Base-by-base conservation (phyloP, 2,329 filamentous ascomycete species). In the Neofusicoccum sp. region DNA sequence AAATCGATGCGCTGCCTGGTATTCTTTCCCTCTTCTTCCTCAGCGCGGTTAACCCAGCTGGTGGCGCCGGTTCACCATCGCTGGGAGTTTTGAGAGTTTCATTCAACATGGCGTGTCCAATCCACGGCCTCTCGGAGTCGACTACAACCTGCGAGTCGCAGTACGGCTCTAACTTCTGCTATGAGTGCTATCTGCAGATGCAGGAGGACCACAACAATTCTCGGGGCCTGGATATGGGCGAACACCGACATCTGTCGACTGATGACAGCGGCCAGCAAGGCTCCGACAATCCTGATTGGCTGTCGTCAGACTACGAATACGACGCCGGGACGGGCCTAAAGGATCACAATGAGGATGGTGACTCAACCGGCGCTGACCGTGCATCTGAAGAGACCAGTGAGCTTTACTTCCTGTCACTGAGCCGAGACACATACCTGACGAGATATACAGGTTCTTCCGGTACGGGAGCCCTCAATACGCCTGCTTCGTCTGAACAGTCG, bases 21-120 rank as follows among this genome's bases (percentile, higher is more conserved):
- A 22, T 33, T 45, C 22, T 56, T 56, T 6, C 49, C 61, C 16
- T 56, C 33, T 45, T 56, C 41, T 29, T 54, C 33, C 14, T 52
- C 56, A 44, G 47, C 34, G 14, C 61, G 61, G 41, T 43, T 54
- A 50, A 48, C 31, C 34, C 61, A 56, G 6, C 33, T 62, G 28
- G 61, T 62, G 61, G 61, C 61, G 16, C 61, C 50, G 3, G 61
- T 62, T 34, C 61, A 62, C 50, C 61, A 62, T 37, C 61, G 61
- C n/a, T 62, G 61, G 61, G 47, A 62, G 48, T 54, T 54, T 47
- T 62, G 59, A 52, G 48, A 28, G 39, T 31, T 29, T n/a, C 37
- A 11, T 28, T n/a, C 29, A 45, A 7, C 59, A 62, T 62, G 59
- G 12, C 39, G 16, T 62, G 59, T 31, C 59, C 16, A 22, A 44